Percentiles rank a stretch among this genome's conserved stretches.
Conservation (phyloP, 2,329 filamentous ascomycete genomes). For the Botryotinia narcissicola region DNA sequence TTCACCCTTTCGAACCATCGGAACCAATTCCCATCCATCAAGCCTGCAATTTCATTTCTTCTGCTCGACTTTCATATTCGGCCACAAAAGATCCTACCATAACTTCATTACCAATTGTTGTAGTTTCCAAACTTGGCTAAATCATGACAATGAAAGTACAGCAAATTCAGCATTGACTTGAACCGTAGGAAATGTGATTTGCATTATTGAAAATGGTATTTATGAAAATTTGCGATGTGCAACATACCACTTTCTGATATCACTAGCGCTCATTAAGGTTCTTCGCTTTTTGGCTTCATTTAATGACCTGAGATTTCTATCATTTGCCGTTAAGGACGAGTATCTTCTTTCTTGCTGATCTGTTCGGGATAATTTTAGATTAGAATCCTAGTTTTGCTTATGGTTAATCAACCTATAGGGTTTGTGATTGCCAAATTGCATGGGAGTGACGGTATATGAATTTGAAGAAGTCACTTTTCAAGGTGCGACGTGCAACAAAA, state of each 20-base stretch:
- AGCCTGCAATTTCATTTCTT: background rate
- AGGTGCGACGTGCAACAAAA: background rate
- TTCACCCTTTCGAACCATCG: background rate
- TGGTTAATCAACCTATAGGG: background rate
- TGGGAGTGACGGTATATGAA: accelerated
- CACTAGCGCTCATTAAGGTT: background rate
- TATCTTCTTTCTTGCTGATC: background rate
- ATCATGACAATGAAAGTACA: background rate
- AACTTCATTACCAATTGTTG: too few relatives aligned
- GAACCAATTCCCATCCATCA: background rate
- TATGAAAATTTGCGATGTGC: background rate
- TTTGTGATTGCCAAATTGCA: background rate
- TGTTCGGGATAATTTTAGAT: background rate
- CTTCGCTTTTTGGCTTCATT: background rate
- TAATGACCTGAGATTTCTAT: background rate
- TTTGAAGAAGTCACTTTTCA: background rate
- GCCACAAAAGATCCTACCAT: too few relatives aligned
- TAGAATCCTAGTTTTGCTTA: background rate
- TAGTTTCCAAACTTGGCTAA: accelerated
- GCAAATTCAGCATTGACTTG: background rate
- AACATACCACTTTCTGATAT: background rate
- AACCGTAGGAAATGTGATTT: background rate
- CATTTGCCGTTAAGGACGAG: background rate
- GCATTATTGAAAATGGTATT: too few relatives aligned
- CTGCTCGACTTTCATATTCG: background rate